Base-by-base conservation (phyloP, 1,284 basidiomycete genomes). In the Marasmius sp. region DNA sequence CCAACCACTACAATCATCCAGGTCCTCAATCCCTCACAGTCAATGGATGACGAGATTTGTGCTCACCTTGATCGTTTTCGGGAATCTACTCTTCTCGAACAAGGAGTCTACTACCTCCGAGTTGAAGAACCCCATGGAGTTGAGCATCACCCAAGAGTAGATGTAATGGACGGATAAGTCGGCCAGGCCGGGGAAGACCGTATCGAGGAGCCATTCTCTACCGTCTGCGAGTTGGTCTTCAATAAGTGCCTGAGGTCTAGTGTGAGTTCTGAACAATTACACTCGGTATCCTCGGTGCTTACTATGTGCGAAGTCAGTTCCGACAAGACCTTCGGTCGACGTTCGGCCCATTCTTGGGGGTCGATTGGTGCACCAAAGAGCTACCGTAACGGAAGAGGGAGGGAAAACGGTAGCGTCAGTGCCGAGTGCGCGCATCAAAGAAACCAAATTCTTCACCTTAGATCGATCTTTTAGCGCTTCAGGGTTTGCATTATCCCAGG, bases 181-280 rank as follows among this genome's bases (percentile, higher is more conserved):
- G 7, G 79, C 82, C 9, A 85, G 70, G 48, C 82, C 76, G 4
- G 84, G 83, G 0, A 70, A 61, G 56, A 78, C 78, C 0, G 85
- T 85, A 64, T 85, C 79, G 61, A 86, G 79, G 6, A 86, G 71
- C 84, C 85, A 88, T 67, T 83, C 79, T 6, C 85, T 79, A n/a
- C 76, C 82, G 68, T 86, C 84, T 3, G 70, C 69, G 20, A 87
- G 74, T 64, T 86, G 84, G 63, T 84, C 78, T 65, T 87, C 82
- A 7, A 84, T 50, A 11, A 84, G 67, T 7, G 71, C 66, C 82
- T 47, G 20, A 43, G n/a, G 5, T 27, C 27, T 2, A 27, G 27
- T 27, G 27, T 27, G 27, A 27, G 27, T 27, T 27, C 27, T 27
- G 27, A 27, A 27, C 27, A 27, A 27, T 27, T 27, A 27, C 5